These are phyloP conservation scores for Globisporangium cystogenes DNA, from an alignment of 352 stramenopile genomes.

Conservation along the genomic window DNA sequence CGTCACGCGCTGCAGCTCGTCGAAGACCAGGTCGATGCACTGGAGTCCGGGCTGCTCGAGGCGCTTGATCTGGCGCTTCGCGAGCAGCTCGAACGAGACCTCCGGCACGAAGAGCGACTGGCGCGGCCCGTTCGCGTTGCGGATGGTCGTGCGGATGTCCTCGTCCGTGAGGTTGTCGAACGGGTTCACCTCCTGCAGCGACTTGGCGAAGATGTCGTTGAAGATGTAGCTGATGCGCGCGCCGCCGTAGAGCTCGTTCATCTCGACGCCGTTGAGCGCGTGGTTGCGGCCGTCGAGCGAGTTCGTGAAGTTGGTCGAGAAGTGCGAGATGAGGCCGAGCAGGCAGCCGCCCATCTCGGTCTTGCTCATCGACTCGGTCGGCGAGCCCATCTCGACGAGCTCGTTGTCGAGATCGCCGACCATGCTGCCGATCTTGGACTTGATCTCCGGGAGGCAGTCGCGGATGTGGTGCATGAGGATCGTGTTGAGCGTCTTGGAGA, in stretches of 20 bases:
- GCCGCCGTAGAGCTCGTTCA: slow-evolving; percentile 94
- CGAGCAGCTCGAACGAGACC: slow-evolving; percentile 98
- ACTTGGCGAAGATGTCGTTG: slow-evolving; percentile 94
- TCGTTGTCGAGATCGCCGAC: slow-evolving; percentile 94
- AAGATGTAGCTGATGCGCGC: slow-evolving; percentile 99
- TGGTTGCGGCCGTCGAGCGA: slow-evolving; percentile 86
- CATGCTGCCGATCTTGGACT: slow-evolving; percentile 96
- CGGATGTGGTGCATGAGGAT: slow-evolving; percentile 99
- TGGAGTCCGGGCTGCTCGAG: slow-evolving; percentile 95
- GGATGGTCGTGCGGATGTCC: slow-evolving; percentile 99
- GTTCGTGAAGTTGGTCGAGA: slow-evolving; percentile 87
- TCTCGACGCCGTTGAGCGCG: slow-evolving; percentile 69
- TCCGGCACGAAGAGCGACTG: slow-evolving; percentile 98
- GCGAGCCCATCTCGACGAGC: slow-evolving; percentile 93
- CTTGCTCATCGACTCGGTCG: slow-evolving; percentile 83
- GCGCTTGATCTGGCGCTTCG: slow-evolving; percentile 95
- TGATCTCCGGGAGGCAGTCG: slow-evolving; percentile 98
- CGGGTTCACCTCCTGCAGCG: slow-evolving; percentile 89
- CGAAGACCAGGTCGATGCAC: slow-evolving; percentile 98
- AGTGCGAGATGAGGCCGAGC: slow-evolving; percentile 93
- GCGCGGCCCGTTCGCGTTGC: slow-evolving; percentile 96
- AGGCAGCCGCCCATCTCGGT: slow-evolving; percentile 92
- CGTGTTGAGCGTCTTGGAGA: slow-evolving; percentile 96
- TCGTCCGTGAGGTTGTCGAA: slow-evolving; percentile 97
- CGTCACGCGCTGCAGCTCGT: slow-evolving; percentile 96